Evolutionary conservation across 1,284 basidiomycete genomes (phyloP).

Genomic region (Papiliotrema flavescens): DNA sequence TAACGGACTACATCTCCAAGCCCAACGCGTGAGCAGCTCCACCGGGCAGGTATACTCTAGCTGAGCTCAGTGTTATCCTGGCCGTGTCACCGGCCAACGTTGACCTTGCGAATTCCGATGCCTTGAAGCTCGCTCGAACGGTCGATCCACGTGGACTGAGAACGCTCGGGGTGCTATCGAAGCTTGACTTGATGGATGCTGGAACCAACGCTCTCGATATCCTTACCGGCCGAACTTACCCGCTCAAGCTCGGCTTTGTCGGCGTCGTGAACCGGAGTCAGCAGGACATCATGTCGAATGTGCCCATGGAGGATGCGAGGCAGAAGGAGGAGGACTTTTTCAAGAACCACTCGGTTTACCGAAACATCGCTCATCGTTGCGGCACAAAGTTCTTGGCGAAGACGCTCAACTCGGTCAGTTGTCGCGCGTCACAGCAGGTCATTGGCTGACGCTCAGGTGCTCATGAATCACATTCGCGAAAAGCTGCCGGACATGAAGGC

Average conservation of each 20-base stretch:
- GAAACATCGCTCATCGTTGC: constrained; percentile 95
- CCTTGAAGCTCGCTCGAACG: constrained; percentile 89
- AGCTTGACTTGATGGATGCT: constrained; percentile 97
- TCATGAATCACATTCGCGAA: constrained; percentile 97
- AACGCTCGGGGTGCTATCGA: constrained; percentile 93
- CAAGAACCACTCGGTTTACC: constrained; percentile 80
- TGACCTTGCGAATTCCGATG: constrained; percentile 96
- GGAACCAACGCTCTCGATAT: constrained; percentile 97
- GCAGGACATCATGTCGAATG: constrained; percentile 90
- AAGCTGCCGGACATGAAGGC: constrained; percentile 99
- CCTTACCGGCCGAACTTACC: constrained; percentile 92
- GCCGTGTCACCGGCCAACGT: constrained; percentile 96
- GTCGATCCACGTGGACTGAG: constrained; percentile 94
- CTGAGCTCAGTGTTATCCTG: constrained; percentile 66
- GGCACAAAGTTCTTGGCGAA: constrained; percentile 94
- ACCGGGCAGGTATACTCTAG: not conserved
- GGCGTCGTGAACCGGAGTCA: constrained; percentile 97
- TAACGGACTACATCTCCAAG: constrained; percentile 92
- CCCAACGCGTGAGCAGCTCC: constrained; percentile 73
- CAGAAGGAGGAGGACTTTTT: constrained; percentile 91
- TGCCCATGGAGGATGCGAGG: constrained; percentile 79
- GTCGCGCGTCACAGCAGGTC: not conserved
- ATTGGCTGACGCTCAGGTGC: constrained; percentile 57
- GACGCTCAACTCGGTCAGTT: constrained; percentile 79
- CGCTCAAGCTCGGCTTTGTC: constrained; percentile 95